Evolutionary conservation across 2,329 filamentous ascomycete genomes (phyloP).

Genomic region (Cordyceps cateniannulata): DNA sequence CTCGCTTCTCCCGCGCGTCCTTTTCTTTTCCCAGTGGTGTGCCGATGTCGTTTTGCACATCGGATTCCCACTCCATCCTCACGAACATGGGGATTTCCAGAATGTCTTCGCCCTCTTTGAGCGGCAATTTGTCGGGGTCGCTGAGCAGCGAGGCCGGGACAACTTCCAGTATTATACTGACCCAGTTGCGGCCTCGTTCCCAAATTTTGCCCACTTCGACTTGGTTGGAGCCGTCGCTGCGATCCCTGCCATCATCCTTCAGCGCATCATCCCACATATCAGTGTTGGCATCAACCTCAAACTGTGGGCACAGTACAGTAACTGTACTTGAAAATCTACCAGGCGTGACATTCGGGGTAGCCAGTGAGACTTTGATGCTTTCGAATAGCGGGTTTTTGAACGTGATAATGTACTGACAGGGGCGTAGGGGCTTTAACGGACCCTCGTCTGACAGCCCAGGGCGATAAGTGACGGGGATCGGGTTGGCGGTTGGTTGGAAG

Average conservation of each 20-base stretch:
- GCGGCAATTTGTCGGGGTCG: slow-evolving; percentile 38
- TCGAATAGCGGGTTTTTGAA: slow-evolving; percentile 95
- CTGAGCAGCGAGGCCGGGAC: slow-evolving; percentile 54
- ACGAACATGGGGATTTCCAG: slow-evolving; percentile 94
- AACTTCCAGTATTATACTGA: slow-evolving; percentile 87
- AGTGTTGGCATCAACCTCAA: slow-evolving; percentile 91
- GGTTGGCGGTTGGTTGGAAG: slow-evolving; percentile 36
- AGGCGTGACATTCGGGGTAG: slow-evolving; percentile 73
- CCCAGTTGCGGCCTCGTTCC: slow-evolving; percentile 91
- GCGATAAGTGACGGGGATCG: slow-evolving; percentile 29
- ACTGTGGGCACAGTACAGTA: slow-evolving; percentile 89
- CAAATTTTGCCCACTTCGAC: slow-evolving; percentile 93
- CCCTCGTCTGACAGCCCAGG: slow-evolving; percentile 25
- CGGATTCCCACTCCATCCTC: slow-evolving; percentile 80
- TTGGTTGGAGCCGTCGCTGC: slow-evolving; percentile 39
- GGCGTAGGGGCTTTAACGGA: slow-evolving; percentile 49
- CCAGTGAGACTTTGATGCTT: slow-evolving; percentile 76
- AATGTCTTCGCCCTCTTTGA: slow-evolving; percentile 55
- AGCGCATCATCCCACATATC: slow-evolving; percentile 82
- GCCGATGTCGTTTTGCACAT: slow-evolving; percentile 59
- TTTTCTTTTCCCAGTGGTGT: slow-evolving; percentile 45
- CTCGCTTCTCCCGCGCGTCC: slow-evolving; percentile 68
- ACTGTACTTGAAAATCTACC: slow-evolving; percentile 72
- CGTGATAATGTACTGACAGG: slow-evolving; percentile 77
- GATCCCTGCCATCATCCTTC: slow-evolving; percentile 41